phyloP scores from a whole-genome alignment of 139 green algal species.

The Pycnococcus provasolii region DNA sequence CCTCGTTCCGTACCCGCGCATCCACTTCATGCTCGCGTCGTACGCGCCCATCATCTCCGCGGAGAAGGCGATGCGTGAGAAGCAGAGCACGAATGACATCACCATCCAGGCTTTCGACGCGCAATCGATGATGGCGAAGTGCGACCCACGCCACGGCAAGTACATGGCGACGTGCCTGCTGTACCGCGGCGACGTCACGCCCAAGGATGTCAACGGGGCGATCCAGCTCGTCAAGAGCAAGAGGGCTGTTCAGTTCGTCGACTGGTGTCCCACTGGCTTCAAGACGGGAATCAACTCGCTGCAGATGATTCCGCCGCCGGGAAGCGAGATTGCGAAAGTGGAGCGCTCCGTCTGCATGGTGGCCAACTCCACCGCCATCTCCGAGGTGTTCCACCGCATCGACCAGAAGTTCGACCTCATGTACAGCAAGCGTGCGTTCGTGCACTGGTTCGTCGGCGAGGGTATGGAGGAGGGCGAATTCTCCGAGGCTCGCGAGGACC shows the following conservation, averaged over 20 bases:
- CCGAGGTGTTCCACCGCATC: conserved; percentile 24
- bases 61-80: conserved; percentile 44
- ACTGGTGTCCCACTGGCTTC: conserved; percentile 25
- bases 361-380: conserved; percentile 26
- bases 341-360: conserved; percentile 26
- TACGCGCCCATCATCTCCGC: conserved; percentile 43
- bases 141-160: conserved; percentile 38
- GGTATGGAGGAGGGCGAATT: conserved; percentile 30
- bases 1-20: conserved; percentile 44
- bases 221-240: conserved; percentile 22
- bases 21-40: conserved; percentile 45
- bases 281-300: conserved; percentile 28
- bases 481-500: conserved; percentile 25
- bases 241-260: conserved; percentile 21
- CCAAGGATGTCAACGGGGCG: conserved; percentile 25
- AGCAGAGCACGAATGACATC: conserved; percentile 42
- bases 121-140: conserved; percentile 41
- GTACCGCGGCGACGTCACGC: conserved; percentile 26
- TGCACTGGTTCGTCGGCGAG: conserved; percentile 30
- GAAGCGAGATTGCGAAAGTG: conserved; percentile 23
- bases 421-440: conserved; percentile 27
- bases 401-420: conserved; percentile 32
- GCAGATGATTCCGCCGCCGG: conserved; percentile 12
- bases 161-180: conserved; percentile 27
- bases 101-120: conserved; percentile 37